Evolutionary conservation across 257 asterid genomes (phyloP).

Genomic region (Avicennia marina): DNA sequence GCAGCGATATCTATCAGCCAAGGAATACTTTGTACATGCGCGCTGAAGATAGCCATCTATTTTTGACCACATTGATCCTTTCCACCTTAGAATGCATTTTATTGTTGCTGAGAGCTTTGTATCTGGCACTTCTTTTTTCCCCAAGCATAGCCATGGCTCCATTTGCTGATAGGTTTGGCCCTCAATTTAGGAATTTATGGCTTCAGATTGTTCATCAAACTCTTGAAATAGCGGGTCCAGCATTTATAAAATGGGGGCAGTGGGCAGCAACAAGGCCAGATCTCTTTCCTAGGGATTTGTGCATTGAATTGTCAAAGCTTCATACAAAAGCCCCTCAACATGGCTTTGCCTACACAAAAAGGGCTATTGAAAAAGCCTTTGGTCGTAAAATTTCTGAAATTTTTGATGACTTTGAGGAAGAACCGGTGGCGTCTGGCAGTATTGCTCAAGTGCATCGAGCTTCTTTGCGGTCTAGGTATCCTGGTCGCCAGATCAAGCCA

Average conservation of each 20-base stretch:
- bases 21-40: slow-evolving; percentile 47
- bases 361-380: slow-evolving; percentile 67
- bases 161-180: slow-evolving; percentile 79
- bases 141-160: slow-evolving; percentile 92
- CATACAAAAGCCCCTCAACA: slow-evolving; percentile 89
- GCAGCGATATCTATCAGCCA: slow-evolving; percentile 38
- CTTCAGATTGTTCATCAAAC: slow-evolving; percentile 77
- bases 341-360: slow-evolving; percentile 73
- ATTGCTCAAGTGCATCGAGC: slow-evolving; percentile 91
- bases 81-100: slow-evolving; percentile 46
- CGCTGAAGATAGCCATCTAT: slow-evolving; percentile 62
- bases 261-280: slow-evolving; percentile 99
- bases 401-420: slow-evolving; percentile 72
- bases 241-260: slow-evolving; percentile 99
- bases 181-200: slow-evolving; percentile 67
- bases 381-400: slow-evolving; percentile 66
- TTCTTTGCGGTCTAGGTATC: slow-evolving; percentile 48
- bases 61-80: slow-evolving; percentile 38
- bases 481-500: slow-evolving; percentile 53
- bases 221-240: slow-evolving; percentile 92
- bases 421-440: slow-evolving; percentile 90
- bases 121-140: slow-evolving; percentile 62
- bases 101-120: slow-evolving; percentile 64
- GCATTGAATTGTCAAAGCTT: slow-evolving; percentile 81
- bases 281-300: slow-evolving; percentile 81